Evolutionary conservation across 2,329 filamentous ascomycete genomes (phyloP).

Genomic region (Elsinoe batatas): DNA sequence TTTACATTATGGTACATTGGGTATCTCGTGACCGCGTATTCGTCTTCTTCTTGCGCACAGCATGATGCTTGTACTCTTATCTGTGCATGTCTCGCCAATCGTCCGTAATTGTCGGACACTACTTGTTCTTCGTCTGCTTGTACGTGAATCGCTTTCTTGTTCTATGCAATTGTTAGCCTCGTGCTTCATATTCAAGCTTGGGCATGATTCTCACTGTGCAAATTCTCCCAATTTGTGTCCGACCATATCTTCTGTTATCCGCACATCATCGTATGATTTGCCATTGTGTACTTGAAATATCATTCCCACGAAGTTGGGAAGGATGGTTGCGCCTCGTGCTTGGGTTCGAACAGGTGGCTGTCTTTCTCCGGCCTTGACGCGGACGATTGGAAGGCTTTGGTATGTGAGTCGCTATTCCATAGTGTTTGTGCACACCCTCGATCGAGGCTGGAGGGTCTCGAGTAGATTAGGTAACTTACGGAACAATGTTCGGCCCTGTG

Average conservation of each 20-base stretch:
- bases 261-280: slow-evolving; percentile 72
- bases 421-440: neutral
- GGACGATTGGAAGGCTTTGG: slow-evolving; percentile 54
- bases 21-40: slow-evolving; percentile 2
- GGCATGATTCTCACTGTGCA: slow-evolving; percentile 55
- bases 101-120: slow-evolving; percentile 18
- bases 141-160: slow-evolving; percentile 60
- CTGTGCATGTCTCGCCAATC: too few relatives aligned
- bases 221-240: slow-evolving; percentile 93
- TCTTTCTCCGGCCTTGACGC: slow-evolving; percentile 50
- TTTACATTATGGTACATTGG: slow-evolving; percentile 9
- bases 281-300: slow-evolving; percentile 89
- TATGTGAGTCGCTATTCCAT: neutral
- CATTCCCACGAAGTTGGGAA: slow-evolving; percentile 84
- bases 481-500: slow-evolving; percentile 58
- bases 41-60: neutral
- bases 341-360: slow-evolving; percentile 71
- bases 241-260: slow-evolving; percentile 91
- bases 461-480: slow-evolving; percentile 41
- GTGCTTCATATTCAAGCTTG: neutral
- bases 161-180: slow-evolving; percentile 30
- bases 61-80: neutral
- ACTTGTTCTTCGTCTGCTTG: slow-evolving; percentile 63
- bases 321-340: slow-evolving; percentile 77
- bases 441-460: neutral